These are phyloP conservation scores for Halocafeteria seosinensis DNA, from an alignment of 108 stramenopile species.

Conservation along the genomic window DNA sequence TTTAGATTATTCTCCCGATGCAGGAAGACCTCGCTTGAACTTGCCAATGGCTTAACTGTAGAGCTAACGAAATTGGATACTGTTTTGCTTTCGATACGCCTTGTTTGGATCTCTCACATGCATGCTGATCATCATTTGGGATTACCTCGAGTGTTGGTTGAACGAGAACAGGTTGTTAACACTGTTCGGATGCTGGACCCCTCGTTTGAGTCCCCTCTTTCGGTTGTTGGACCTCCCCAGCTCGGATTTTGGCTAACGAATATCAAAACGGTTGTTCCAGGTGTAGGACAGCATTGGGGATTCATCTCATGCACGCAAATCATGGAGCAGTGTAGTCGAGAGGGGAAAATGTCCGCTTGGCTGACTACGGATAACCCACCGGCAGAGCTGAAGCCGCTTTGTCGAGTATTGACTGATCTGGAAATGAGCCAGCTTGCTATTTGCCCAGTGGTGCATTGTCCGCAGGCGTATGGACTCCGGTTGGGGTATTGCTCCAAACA, in stretches of 20 bases:
- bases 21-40: neutral
- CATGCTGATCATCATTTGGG: conserved; percentile 96
- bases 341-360: neutral
- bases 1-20: neutral
- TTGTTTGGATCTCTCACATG: conserved; percentile 85
- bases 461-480: conserved; percentile 54
- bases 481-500: conserved; percentile 8
- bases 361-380: too few species aligned
- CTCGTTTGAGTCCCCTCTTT: neutral
- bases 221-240: neutral
- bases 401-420: neutral
- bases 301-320: neutral
- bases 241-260: neutral
- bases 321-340: neutral
- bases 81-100: conserved; percentile 36
- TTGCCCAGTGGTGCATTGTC: conserved; percentile 62
- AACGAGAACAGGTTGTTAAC: too few species aligned
- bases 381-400: too few species aligned
- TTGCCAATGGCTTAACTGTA: neutral
- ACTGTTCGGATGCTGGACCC: too few species aligned
- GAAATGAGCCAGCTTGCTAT: neutral
- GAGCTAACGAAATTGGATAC: neutral
- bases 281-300: neutral
- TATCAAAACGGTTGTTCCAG: neutral
- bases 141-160: conserved; percentile 54